Evolutionary conservation across 2,329 filamentous ascomycete species (phyloP).

Genomic region (Penicillium sp.): DNA sequence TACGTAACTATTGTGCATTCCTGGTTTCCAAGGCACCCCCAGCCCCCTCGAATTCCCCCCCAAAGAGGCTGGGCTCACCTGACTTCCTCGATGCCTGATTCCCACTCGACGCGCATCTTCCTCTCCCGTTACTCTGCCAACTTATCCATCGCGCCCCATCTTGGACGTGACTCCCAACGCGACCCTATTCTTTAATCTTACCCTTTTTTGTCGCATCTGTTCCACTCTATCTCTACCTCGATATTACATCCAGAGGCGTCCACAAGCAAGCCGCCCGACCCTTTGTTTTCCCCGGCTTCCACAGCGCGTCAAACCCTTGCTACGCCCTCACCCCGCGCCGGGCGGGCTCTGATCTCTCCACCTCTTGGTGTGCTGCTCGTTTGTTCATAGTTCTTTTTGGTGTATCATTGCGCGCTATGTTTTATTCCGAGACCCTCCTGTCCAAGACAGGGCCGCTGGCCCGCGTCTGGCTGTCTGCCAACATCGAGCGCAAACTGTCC

Average conservation of each 20-base stretch:
- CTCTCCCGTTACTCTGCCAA: conserved; percentile 33
- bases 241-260: conserved; percentile 16
- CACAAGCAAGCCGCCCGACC: conserved; percentile 21
- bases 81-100: conserved; percentile 28
- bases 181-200: conserved; percentile 11
- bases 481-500: conserved; percentile 96
- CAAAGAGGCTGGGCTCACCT: conserved; percentile 20
- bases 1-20: conserved; percentile 33
- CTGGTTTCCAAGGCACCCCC: conserved; percentile 24
- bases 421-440: conserved; percentile 94
- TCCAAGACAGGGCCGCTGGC: conserved; percentile 97
- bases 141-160: conserved; percentile 28
- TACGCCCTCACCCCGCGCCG: conserved; percentile 40
- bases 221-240: conserved; percentile 7
- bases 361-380: conserved; percentile 44
- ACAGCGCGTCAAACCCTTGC: conserved; percentile 40
- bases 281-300: conserved; percentile 40
- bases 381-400: conserved; percentile 24
- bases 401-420: conserved; percentile 66
- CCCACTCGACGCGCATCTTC: conserved; percentile 34
- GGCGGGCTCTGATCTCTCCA: conserved; percentile 37
- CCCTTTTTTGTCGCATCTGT: conserved; percentile 8
- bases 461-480: conserved; percentile 97
- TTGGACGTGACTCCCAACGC: conserved; percentile 21
- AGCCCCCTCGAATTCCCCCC: conserved; percentile 35